These are phyloP conservation scores for Solanum neorickii DNA, from an alignment of 257 asterid genomes.

Conservation along the genomic window DNA sequence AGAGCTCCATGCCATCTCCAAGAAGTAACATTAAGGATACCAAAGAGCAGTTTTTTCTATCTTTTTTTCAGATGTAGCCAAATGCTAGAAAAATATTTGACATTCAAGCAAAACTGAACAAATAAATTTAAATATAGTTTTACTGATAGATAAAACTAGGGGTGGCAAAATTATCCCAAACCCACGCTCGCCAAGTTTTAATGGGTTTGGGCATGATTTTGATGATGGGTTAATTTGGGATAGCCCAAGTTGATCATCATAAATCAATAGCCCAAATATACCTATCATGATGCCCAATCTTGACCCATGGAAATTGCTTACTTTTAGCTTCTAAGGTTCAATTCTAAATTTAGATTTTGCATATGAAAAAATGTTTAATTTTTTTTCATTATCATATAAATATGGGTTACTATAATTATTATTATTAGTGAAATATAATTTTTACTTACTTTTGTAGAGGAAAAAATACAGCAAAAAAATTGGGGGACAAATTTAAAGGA, in stretches of 20 bases:
- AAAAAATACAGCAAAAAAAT: not conserved
- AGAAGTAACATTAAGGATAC: not conserved
- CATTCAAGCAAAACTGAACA: not conserved
- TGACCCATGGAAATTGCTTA: not conserved
- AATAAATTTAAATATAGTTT: not conserved
- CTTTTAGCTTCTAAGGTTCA: not conserved
- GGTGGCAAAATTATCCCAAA: not conserved
- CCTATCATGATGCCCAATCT: not conserved
- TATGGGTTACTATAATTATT: not conserved
- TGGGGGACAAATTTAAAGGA: not conserved
- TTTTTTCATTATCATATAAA: not conserved
- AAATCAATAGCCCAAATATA: not conserved
- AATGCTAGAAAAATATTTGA: not conserved
- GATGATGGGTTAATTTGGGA: not conserved
- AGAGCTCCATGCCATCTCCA: not conserved
- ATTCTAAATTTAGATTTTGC: not conserved
- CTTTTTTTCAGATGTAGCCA: not conserved
- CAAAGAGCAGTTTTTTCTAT: not conserved
- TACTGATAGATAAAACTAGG: not conserved
- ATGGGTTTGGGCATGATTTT: not conserved
- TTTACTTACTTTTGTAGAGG: not conserved
- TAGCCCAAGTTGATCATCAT: not conserved
- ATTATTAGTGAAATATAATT: not conserved
- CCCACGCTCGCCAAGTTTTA: not conserved
- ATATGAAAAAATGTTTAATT: not conserved